Evolutionary conservation across 192 early-diverging fungal genomes (phyloP), one percentile per base, ranked within the genome.

Genomic region (Coemansia sp.): DNA sequence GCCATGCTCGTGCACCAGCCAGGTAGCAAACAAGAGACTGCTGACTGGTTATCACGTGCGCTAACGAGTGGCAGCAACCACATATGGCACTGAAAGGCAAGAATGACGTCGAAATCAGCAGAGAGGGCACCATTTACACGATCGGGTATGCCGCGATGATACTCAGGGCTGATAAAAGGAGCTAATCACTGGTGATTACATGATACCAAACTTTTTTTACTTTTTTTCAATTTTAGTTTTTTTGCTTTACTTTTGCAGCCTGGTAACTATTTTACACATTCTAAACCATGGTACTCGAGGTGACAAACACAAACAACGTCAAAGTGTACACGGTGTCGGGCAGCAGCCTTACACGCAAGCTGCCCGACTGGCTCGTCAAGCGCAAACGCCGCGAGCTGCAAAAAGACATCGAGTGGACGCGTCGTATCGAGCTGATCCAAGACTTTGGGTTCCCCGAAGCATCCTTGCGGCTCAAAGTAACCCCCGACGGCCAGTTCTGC

Each of bases 361-460:
- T 99, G 51, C 97, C 97, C 17, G 94, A 99, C 83, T 99, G 97
- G 97, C 83, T 96, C 19, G 90, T 89, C 2, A 85, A 88, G 62
- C 85, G 87, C 59, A 94, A 94, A 68, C 86, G 86, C 60, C 94
- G 93, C 60, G 86, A 86, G 21, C 75, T 98, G 59, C 93, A 95
- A 75, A 86, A 95, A 63, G 95, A 97, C 75, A 60, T 67, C 8
- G 95, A 96, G 63, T 97, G 86, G 81, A 85, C 93, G 57, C 89
- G 90, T 31, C 83, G 97, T 31, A 87, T 98, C 57, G 97, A 98
- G 75, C 81, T 99, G 6, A 91, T 99, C 66, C 97, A 98, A 74
- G 97, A 98, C 71, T 98, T 98, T 72, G 91, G 93, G 72, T 99
- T 99, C 64, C 97, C 97, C 10, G 91, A 97, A 78, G 95, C 97